Percentiles rank a stretch among this genome's conserved stretches.
These are phyloP conservation scores for Inosperma sp. DNA, from an alignment of 768 basidiomycete genomes.

Conservation along the genomic window DNA sequence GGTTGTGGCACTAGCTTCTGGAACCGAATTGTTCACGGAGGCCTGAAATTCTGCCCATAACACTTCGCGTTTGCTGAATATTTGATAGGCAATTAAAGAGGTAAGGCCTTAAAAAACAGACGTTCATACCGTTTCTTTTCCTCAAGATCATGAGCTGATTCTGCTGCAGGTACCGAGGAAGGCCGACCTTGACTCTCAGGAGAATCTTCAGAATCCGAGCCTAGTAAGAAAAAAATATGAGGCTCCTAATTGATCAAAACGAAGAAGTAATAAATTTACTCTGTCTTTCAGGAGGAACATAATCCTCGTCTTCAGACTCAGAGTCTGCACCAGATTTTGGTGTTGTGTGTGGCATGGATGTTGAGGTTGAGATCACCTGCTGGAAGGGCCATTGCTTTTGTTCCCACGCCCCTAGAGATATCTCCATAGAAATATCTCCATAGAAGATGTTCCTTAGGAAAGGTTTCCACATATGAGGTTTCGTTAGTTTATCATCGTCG, in stretches of 20 bases:
- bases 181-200: slow-evolving; percentile 12
- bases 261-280: no score
- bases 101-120: neutral
- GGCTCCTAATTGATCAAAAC: neutral
- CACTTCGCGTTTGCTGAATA: slow-evolving; percentile 50
- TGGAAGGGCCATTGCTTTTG: no score
- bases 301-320: slow-evolving; percentile 63
- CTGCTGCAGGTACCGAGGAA: neutral
- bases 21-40: slow-evolving; percentile 39
- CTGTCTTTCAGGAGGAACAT: slow-evolving; percentile 60
- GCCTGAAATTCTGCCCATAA: slow-evolving; percentile 70
- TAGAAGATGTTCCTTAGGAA: no score
- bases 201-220: slow-evolving; percentile 21
- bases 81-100: slow-evolving; percentile 7
- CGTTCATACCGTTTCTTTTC: slow-evolving; percentile 42
- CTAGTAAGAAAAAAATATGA: slow-evolving; percentile 2
- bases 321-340: no score
- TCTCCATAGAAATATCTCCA: no score
- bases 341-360: no score
- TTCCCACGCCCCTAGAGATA: no score
- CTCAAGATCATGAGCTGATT: slow-evolving; percentile 31
- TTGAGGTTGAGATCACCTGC: no score
- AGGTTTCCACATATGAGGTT: no score
- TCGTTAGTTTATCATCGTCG: no score
- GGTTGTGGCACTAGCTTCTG: slow-evolving; percentile 12